Percentiles rank a stretch among this genome's conserved stretches.
Evolutionary conservation across 192 early-diverging fungal genomes (phyloP).

Genomic region (Jimgerdemannia lactiflua): DNA sequence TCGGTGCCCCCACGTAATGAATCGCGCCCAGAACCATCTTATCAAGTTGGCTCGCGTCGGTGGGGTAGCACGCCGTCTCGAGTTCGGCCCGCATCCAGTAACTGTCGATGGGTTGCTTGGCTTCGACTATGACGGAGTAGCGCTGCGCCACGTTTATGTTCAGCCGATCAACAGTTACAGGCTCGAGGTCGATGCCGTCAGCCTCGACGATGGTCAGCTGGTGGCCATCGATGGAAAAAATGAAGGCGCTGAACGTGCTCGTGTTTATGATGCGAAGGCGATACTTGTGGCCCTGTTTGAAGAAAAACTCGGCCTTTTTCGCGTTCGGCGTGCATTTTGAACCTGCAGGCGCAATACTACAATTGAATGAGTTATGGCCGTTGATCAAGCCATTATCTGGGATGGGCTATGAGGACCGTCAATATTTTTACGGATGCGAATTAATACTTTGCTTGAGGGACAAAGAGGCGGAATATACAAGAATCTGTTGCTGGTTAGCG

Average conservation of each 20-base stretch:
- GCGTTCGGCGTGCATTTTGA: background rate
- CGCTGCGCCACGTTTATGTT: slow-evolving; percentile 38
- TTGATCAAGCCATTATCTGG: slow-evolving; percentile 66
- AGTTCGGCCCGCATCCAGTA: slow-evolving; percentile 38
- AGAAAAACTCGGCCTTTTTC: slow-evolving; percentile 28
- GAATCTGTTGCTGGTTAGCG: slow-evolving; percentile 37
- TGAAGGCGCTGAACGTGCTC: slow-evolving; percentile 61
- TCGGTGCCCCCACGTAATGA: slow-evolving; percentile 34
- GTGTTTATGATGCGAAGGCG: slow-evolving; percentile 77
- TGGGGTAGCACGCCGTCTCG: slow-evolving; percentile 28
- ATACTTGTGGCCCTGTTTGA: slow-evolving; percentile 71
- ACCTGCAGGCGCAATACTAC: slow-evolving; percentile 15
- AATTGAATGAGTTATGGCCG: slow-evolving; percentile 38
- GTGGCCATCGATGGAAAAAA: slow-evolving; percentile 70
- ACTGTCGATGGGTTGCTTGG: slow-evolving; percentile 34
- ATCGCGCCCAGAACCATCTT: slow-evolving; percentile 24
- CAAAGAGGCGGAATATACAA: slow-evolving; percentile 3
- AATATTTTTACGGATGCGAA: slow-evolving; percentile 47
- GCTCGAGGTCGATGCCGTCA: slow-evolving; percentile 30
- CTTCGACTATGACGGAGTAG: slow-evolving; percentile 37
- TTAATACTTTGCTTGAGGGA: slow-evolving; percentile 51
- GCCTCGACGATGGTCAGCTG: slow-evolving; percentile 32
- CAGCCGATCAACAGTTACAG: slow-evolving; percentile 17
- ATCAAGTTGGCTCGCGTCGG: slow-evolving; percentile 19
- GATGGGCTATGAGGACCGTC: slow-evolving; percentile 63